phyloP scores from a whole-genome alignment of 345 rosid species.

The Eucalyptus brandiana region DNA sequence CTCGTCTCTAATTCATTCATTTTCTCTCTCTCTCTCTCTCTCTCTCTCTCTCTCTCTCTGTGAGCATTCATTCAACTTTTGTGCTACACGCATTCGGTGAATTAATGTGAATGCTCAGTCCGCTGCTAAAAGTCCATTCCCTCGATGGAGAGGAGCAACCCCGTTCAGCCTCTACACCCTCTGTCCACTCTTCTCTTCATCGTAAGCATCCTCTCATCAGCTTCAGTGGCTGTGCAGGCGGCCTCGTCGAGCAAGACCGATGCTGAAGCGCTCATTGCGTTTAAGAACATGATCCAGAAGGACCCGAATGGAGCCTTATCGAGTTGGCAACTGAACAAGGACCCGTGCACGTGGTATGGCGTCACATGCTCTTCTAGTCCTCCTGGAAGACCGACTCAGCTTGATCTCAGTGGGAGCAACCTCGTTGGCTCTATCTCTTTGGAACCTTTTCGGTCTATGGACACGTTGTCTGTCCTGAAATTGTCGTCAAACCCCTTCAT shows the following conservation, averaged over 20 bases:
- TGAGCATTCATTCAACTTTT: background rate
- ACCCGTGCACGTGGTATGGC: constrained; percentile 64
- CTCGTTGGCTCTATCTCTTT: constrained; percentile 49
- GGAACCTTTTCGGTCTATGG: constrained; percentile 44
- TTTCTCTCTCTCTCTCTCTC: background rate
- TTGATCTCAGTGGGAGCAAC: constrained; percentile 50
- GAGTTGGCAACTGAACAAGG: constrained; percentile 36
- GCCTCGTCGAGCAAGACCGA: constrained; percentile 56
- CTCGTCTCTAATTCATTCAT: background rate
- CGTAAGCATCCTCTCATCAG: constrained; percentile 11
- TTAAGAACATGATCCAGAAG: constrained; percentile 53
- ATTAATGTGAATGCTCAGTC: background rate
- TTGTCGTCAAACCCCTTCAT: constrained; percentile 46
- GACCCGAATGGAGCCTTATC: constrained; percentile 62
- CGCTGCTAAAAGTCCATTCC: background rate
- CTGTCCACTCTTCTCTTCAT: background rate
- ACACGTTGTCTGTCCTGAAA: constrained; percentile 45
- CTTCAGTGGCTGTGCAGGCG: constrained; percentile 5
- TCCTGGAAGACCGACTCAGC: constrained; percentile 46
- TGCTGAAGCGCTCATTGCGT: constrained; percentile 43
- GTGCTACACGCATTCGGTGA: background rate
- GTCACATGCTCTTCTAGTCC: constrained; percentile 36
- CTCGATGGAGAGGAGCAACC: constrained; percentile 36
- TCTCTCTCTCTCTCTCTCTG: constrained; percentile 1
- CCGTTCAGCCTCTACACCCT: constrained; percentile 11